Evolutionary conservation across 352 stramenopile genomes (phyloP), one percentile per base, ranked within the genome.

Genomic region (Pythium grandisporangium): DNA sequence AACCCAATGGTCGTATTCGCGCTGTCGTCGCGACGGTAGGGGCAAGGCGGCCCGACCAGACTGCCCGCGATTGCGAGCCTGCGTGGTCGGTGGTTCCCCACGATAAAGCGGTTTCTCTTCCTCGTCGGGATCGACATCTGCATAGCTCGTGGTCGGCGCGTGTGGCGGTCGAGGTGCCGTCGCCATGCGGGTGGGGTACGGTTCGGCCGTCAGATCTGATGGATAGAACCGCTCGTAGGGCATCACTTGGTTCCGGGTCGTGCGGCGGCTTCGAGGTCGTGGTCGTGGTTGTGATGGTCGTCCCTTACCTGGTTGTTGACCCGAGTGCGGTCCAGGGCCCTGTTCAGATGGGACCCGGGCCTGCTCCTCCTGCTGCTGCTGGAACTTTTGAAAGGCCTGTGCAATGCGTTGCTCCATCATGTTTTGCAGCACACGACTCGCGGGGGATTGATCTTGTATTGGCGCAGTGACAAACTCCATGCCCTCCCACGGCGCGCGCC

Each of bases 351-450:
- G n/a, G n/a, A n/a, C n/a, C n/a, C n/a, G n/a, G n/a, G n/a, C n/a
- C n/a, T n/a, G n/a, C n/a, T n/a, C n/a, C n/a, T n/a, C n/a, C 14
- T 50, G 23, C 4, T 12, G 13, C 38, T 62, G 47, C 19, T 66
- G 55, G 42, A 63, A 71, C 21, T 60, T 54, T 11, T 55, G 61
- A 36, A 71, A 71, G 1, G 61, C 61, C 37, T 53, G 54, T 0
- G 61, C 64, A 24, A 67, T 71, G 27, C 67, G 57, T 25, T 53
- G 34, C 37, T 71, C 53, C 14, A 71, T 53, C 22, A 71, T 51
- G 29, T 51, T 41, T 5, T 55, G 54, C 11, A 66, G 40, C 12
- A 45, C 45, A 36, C 61, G 46, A 19, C 51, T 37, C 10, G 55
- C 50, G 10, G 49, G 32, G 19, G 26, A 45, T 13, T 34, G 38